These are phyloP conservation scores for Diospyros lotus DNA, from an alignment of 148 eudicot genomes.

Conservation along the genomic window DNA sequence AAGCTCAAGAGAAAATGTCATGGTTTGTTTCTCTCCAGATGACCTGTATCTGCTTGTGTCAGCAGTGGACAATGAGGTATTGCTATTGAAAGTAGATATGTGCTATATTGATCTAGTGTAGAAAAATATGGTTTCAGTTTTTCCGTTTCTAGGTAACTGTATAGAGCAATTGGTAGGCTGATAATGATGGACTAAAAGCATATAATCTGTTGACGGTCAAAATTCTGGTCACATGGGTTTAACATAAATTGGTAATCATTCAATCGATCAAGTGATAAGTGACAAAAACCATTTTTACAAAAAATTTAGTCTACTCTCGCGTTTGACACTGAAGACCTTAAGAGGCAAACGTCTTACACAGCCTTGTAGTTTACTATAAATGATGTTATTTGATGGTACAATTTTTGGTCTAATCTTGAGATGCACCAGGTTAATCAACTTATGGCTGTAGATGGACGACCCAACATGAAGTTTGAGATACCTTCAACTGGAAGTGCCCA, in stretches of 20 bases:
- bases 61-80: conserved; percentile 82
- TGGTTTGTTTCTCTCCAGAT: conserved; percentile 81
- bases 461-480: conserved; percentile 60
- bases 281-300: not conserved
- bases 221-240: too few relatives aligned
- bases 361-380: not conserved
- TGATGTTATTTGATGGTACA: conserved; percentile 2
- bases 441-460: conserved; percentile 67
- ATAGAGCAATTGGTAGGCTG: too few relatives aligned
- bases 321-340: not conserved
- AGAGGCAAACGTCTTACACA: not conserved
- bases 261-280: not conserved
- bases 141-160: not conserved
- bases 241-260: not conserved
- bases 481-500: conserved; percentile 65
- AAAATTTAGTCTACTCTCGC: not conserved
- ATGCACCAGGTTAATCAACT: conserved; percentile 67
- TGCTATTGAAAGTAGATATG: not conserved
- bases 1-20: conserved; percentile 82
- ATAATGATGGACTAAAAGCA: not conserved
- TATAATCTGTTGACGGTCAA: not conserved
- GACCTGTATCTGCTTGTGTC: conserved; percentile 74
- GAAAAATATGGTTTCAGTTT: not conserved
- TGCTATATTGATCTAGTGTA: not conserved
- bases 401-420: conserved; percentile 9